Conservation (phyloP, 306 rosid species). For the Corylus heterophylla region DNA sequence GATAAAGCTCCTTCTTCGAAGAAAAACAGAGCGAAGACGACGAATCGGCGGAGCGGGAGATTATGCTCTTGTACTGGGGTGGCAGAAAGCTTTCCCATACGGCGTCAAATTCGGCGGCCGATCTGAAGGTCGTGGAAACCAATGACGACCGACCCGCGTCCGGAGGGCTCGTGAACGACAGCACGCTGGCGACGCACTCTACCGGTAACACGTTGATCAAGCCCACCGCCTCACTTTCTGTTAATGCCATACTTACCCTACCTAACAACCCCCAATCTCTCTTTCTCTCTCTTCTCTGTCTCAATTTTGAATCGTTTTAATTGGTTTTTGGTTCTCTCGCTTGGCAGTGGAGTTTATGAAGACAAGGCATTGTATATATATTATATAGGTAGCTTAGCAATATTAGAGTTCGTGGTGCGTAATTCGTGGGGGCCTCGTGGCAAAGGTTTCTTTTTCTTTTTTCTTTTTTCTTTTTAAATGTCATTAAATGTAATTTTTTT, state of each 20-base stretch:
- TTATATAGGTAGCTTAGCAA: too few species aligned
- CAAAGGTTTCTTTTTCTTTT: too few species aligned
- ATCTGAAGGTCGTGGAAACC: constrained; percentile 57
- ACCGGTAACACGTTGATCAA: constrained; percentile 50
- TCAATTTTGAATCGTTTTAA: background rate
- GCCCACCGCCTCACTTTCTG: constrained; percentile 3
- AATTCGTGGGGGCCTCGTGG: too few species aligned
- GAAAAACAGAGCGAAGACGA: background rate
- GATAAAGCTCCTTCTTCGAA: constrained; percentile 61
- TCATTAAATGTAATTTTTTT: too few species aligned
- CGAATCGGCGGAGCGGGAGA: constrained; percentile 24
- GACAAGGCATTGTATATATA: too few species aligned
- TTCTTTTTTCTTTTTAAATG: too few species aligned
- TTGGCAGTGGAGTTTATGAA: too few species aligned
- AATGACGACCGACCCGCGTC: constrained; percentile 56
- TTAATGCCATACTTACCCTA: background rate
- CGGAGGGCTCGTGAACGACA: constrained; percentile 66
- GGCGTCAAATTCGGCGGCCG: constrained; percentile 72
- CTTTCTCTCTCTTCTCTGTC: too few species aligned
- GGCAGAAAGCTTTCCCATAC: constrained; percentile 78
- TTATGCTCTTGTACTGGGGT: constrained; percentile 26
- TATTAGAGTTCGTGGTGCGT: too few species aligned
- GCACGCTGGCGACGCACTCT: constrained; percentile 61
- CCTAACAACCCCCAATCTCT: too few species aligned
- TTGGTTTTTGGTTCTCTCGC: background rate